Conservation (phyloP, 768 basidiomycete genomes). For the Tubosaeta sp. region DNA sequence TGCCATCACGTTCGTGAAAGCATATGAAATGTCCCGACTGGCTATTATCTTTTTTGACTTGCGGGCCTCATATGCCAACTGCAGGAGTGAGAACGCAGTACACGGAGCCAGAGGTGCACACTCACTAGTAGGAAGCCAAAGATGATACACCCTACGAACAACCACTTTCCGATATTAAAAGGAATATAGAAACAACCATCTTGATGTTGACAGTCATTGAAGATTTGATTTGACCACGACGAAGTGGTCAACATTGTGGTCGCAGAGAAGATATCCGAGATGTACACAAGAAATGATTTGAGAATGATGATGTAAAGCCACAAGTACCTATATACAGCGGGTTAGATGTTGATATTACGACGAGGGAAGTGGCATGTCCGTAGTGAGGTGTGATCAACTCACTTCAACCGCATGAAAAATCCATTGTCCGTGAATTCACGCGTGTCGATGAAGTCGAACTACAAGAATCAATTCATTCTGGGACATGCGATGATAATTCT, state of each 20-base stretch:
- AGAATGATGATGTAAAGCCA: conserved; percentile 91
- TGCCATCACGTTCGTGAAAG: conserved; percentile 97
- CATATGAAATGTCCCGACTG: conserved; percentile 95
- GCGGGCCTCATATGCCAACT: conserved; percentile 89
- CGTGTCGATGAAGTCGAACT: conserved; percentile 98
- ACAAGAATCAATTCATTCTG: conserved; percentile 3
- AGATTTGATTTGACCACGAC: conserved; percentile 90
- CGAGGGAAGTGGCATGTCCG: background rate
- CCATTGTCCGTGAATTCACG: conserved; percentile 88
- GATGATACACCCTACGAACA: conserved; percentile 97
- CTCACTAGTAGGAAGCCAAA: conserved; percentile 93
- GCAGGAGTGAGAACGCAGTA: conserved; percentile 8
- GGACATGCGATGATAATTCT: background rate
- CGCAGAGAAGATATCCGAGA: conserved; percentile 97
- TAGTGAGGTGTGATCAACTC: conserved; percentile 17
- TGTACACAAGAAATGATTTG: conserved; percentile 94
- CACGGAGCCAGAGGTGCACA: background rate
- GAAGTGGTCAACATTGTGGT: conserved; percentile 92
- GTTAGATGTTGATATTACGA: conserved; percentile 7
- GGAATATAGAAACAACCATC: conserved; percentile 80
- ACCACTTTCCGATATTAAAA: conserved; percentile 88
- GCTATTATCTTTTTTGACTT: conserved; percentile 93
- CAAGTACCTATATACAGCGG: conserved; percentile 59
- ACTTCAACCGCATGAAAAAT: conserved; percentile 86
- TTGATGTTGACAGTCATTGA: conserved; percentile 61